A percentile compares a stretch with the other conserved stretches of the same genome.
Conservation (phyloP, 441 rosid species). For the Sinapis alba region DNA sequence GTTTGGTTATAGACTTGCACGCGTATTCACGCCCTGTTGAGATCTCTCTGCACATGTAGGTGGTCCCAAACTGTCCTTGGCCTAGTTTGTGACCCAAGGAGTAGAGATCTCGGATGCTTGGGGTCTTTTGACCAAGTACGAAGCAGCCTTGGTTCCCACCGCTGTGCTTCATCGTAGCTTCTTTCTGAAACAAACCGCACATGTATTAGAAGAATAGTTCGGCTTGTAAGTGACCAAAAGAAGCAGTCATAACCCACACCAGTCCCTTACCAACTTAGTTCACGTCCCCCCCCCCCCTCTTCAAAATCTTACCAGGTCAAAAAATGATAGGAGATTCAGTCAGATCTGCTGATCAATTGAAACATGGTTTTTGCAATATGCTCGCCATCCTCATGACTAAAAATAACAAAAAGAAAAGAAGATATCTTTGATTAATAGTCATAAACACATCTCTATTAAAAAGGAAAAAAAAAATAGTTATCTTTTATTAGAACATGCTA, state of each 20-base stretch:
- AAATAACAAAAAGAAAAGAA: constrained; percentile 15
- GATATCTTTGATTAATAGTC: constrained; percentile 24
- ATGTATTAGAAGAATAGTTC: constrained; percentile 43
- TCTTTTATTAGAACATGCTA: constrained; percentile 40
- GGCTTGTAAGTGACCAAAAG: constrained; percentile 44
- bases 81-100: constrained; percentile 82
- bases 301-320: constrained; percentile 12
- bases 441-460: constrained; percentile 24
- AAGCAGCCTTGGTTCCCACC: constrained; percentile 66
- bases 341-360: background rate
- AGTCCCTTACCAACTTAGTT: constrained; percentile 24
- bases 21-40: constrained; percentile 74
- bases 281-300: constrained; percentile 47
- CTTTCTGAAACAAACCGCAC: constrained; percentile 45
- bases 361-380: constrained; percentile 3
- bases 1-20: constrained; percentile 92
- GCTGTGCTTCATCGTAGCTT: constrained; percentile 67
- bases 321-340: constrained; percentile 17
- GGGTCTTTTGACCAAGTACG: constrained; percentile 86
- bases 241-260: too few species aligned
- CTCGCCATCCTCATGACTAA: constrained; percentile 28
- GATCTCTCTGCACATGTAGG: constrained; percentile 75
- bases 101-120: constrained; percentile 80
- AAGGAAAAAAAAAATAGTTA: constrained; percentile 14
- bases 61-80: constrained; percentile 93